Percentiles rank a stretch among this genome's conserved stretches.
Evolutionary conservation across 148 eudicot species (phyloP).

Genomic region (Tetragonia tetragonoides): DNA sequence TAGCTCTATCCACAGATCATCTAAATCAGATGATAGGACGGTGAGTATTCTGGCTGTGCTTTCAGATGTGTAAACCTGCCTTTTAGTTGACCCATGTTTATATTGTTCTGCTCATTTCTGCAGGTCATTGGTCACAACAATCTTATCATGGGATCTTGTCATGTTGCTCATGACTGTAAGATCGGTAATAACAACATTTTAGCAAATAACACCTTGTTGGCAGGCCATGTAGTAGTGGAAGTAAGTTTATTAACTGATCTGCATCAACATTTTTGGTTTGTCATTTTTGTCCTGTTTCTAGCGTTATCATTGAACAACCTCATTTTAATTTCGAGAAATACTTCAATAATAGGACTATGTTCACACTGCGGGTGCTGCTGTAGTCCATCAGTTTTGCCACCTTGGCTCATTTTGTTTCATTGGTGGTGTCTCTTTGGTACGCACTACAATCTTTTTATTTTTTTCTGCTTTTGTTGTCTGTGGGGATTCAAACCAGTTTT

Average conservation of each 20-base stretch:
- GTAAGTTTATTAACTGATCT: constrained; percentile 32
- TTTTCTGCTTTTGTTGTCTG: background rate
- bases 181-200: constrained; percentile 77
- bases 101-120: constrained; percentile 12
- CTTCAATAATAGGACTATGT: constrained; percentile 56
- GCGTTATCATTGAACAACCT: background rate
- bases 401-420: constrained; percentile 85
- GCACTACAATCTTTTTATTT: constrained; percentile 10
- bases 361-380: constrained; percentile 86
- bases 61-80: background rate
- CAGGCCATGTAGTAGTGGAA: constrained; percentile 87
- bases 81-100: background rate
- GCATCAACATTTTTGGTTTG: background rate
- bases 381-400: constrained; percentile 84
- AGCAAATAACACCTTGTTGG: constrained; percentile 83
- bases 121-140: constrained; percentile 85
- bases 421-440: constrained; percentile 98
- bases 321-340: constrained; percentile 5
- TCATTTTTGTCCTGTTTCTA: background rate
- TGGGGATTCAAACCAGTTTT: background rate
- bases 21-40: constrained; percentile 68
- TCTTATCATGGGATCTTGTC: constrained; percentile 95
- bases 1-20: constrained; percentile 87
- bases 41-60: constrained; percentile 34
- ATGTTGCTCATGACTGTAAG: constrained; percentile 97